phyloP scores from a whole-genome alignment of 169 alveolate genomes.

The Plasmodium yoelii region DNA sequence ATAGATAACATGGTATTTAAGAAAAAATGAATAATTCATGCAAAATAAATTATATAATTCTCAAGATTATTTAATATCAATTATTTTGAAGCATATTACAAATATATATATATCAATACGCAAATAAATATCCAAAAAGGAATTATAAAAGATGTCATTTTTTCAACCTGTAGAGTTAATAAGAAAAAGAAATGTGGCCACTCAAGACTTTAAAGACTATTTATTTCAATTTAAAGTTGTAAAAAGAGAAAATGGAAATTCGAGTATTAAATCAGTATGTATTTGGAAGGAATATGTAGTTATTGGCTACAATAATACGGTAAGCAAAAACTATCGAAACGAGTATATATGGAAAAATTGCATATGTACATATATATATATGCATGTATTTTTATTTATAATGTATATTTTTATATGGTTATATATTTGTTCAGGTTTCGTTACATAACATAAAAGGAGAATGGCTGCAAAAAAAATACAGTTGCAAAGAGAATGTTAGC shows the following conservation, averaged over 20 bases:
- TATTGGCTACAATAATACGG: constrained; percentile 41
- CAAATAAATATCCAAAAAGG: constrained; percentile 2
- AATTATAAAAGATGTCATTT: constrained; percentile 26
- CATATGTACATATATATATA: not conserved
- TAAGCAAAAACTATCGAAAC: constrained; percentile 11
- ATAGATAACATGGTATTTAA: too few species aligned
- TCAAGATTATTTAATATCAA: too few species aligned
- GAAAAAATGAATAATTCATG: too few species aligned
- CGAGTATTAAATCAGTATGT: constrained; percentile 45
- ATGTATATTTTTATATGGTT: not conserved
- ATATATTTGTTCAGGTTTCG: constrained; percentile 3
- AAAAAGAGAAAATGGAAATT: constrained; percentile 16
- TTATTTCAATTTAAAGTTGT: constrained; percentile 43
- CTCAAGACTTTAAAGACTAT: constrained; percentile 4
- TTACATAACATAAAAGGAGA: constrained; percentile 29
- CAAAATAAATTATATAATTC: too few species aligned
- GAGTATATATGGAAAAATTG: not conserved
- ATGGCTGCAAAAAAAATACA: constrained; percentile 35
- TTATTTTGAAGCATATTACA: too few species aligned
- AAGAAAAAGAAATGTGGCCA: constrained; percentile 12
- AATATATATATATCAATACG: too few species aligned
- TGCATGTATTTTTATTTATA: too few species aligned
- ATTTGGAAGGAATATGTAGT: constrained; percentile 52
- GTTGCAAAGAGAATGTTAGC: constrained; percentile 46
- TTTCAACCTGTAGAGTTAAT: constrained; percentile 28